Base-by-base conservation (phyloP, 345 rosid species). In the Citrus sp. region DNA sequence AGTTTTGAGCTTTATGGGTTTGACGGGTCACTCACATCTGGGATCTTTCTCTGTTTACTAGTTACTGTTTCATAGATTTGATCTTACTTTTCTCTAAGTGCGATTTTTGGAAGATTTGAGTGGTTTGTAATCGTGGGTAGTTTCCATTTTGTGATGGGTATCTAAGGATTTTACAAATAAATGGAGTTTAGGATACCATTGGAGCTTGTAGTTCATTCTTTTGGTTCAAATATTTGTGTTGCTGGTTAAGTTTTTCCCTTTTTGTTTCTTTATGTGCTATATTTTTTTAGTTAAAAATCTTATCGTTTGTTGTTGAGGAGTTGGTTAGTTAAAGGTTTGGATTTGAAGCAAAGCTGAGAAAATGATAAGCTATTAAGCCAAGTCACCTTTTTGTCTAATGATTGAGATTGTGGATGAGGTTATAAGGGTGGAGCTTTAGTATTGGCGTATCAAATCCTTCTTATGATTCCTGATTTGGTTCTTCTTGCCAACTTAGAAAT, bases 341-440 rank as follows among this genome's bases (percentile, higher is more conserved):
- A 87, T 85, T 89, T 82, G 82, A 89, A 87, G 91, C 90, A 79
- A 88, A 86, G 90, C 73, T 83, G 85, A 80, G 73, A 86, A 72
- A 77, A 78, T 85, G 84, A 80, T 46, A 13, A 46, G 51, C 22
- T 54, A 54, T 16, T 77, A 80, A 83, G 82, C 78, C 78, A 80
- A 85, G 86, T 82, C 67, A 77, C 81, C 74, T 54, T 68, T 55
- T 77, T 79, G 46, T 14, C 61, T 58, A 49, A 61, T 74, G 75
- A 72, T 63, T 59, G 78, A 68, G 80, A 66, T 70, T 73, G 85
- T 70, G 49, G 61, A 70, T 70, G 65, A 78, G 79, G 81, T 72
- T 83, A 84, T 75, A 83, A 32, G 60, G 58, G 71, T 30, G 42
- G 30, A 62, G 38, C 27, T 9, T 38, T 38, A 70, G 51, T 28